phyloP scores from a whole-genome alignment of 768 basidiomycete species.

The Tylopilus cervinicoccineus region DNA sequence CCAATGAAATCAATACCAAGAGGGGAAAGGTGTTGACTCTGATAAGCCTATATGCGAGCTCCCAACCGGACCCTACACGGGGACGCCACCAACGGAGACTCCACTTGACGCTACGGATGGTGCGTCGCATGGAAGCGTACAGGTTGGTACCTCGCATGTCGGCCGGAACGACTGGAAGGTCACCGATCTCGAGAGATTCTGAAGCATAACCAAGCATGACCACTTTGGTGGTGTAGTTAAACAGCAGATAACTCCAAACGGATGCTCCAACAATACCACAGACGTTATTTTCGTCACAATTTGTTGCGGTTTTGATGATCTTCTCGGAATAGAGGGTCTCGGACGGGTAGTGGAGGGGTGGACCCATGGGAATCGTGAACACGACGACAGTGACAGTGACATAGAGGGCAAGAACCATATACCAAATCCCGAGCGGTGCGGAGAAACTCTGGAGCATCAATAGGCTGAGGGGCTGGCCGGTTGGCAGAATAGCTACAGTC shows the following conservation, averaged over 20 bases:
- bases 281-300: conserved; percentile 69
- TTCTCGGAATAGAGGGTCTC: conserved; percentile 73
- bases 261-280: conserved; percentile 53
- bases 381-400: conserved; percentile 40
- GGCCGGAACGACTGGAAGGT: conserved; percentile 77
- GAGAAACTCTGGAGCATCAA: conserved; percentile 21
- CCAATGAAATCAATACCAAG: conserved; percentile 42
- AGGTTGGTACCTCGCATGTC: conserved; percentile 65
- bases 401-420: conserved; percentile 49
- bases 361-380: conserved; percentile 62
- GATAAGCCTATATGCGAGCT: conserved; percentile 56
- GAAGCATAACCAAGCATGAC: conserved; percentile 77
- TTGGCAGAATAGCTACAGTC: conserved; percentile 55
- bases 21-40: conserved; percentile 49
- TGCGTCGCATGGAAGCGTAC: conserved; percentile 60
- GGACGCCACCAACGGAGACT: conserved; percentile 57
- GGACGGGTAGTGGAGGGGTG: conserved; percentile 69
- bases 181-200: conserved; percentile 77
- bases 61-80: conserved; percentile 58
- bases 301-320: conserved; percentile 54
- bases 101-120: conserved; percentile 48
- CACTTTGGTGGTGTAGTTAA: conserved; percentile 85
- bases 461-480: conserved; percentile 33
- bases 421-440: conserved; percentile 43
- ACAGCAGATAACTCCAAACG: conserved; percentile 51